phyloP scores from a whole-genome alignment of 2,329 filamentous ascomycete species.

The Eurotiales sp. region DNA sequence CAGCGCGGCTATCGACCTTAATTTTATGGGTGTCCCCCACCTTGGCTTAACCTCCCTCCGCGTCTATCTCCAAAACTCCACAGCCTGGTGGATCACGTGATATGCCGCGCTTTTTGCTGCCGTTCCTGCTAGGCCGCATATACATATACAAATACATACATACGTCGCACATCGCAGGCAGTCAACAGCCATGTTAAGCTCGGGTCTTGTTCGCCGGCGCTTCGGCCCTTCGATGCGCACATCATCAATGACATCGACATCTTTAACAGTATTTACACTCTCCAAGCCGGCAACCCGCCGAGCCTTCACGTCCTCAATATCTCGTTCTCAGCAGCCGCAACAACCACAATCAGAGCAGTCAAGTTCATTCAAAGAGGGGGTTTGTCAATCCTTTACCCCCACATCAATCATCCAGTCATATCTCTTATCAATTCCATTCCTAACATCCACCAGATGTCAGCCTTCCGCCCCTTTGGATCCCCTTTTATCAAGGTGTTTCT shows the following conservation, averaged over 20 bases:
- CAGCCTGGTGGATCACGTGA: background rate
- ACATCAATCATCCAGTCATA: background rate
- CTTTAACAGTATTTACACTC: background rate
- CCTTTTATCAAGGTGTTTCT: slow-evolving; percentile 48
- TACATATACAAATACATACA: no score
- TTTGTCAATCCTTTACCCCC: slow-evolving; percentile 16
- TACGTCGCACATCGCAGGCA: no score
- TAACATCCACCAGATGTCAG: slow-evolving; percentile 28
- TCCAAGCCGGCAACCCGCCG: background rate
- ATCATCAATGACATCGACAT: background rate
- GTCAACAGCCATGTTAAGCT: no score
- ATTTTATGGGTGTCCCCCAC: no score
- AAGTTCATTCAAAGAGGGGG: slow-evolving; percentile 28
- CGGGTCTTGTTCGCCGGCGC: background rate
- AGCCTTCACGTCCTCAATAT: slow-evolving; percentile 8
- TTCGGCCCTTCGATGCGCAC: background rate
- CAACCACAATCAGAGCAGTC: slow-evolving; percentile 1
- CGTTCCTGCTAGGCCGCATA: no score
- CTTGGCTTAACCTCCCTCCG: background rate
- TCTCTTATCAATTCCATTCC: background rate
- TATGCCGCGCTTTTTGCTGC: no score
- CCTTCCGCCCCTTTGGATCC: slow-evolving; percentile 38
- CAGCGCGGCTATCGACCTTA: background rate
- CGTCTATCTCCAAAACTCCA: background rate
- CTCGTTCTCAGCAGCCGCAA: slow-evolving; percentile 5